Evolutionary conservation across 805 yeast genomes (phyloP), one percentile per base, ranked within the genome.

Genomic region (Vanderwaltozyma verrucispora): DNA sequence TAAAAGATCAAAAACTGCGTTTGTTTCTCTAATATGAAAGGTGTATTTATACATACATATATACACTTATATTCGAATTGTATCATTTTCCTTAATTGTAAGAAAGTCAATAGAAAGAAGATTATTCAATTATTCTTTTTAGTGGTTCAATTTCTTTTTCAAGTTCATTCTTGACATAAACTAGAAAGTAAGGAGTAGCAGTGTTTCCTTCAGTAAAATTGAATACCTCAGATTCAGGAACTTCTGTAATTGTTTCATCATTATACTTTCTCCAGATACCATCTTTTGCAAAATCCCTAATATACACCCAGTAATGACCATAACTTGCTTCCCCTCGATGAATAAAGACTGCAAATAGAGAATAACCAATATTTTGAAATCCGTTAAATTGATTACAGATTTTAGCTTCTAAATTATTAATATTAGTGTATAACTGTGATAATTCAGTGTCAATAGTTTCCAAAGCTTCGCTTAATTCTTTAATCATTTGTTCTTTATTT

Each of bases 271-370:
- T 68, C 74, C 77, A 92, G 16, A 82, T 63, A 2, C 54, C 55
- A 21, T 73, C 70, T 15, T 69, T 67, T 44, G 70, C 70, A 3
- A 77, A 74, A 59, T 92, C 97, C 41, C 74, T 75, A 44, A 92
- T 88, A 55, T 89, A 92, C 14, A 89, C 74, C 96, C 97, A 92
- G 59, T 92, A 92, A 60, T 92, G 98, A 2, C 98, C 98, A 53
- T 84, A 89, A 36, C 86, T 78, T 1, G 96, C 97, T 51, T 87
- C 94, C 6, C 98, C 98, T 35, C 96, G 68, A 58, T 92, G 98
- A 33, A 92, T 86, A 54, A 92, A 92, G 6, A 89, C 78, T 0
- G 97, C 94, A 63, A 88, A 89, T 11, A 92, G 68, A 0, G 83
- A 70, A 59, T 89, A 92, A 0, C 88, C 94, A 21, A 79, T 69